phyloP scores from a whole-genome alignment of 306 rosid genomes.

The Mimosa pudica region DNA sequence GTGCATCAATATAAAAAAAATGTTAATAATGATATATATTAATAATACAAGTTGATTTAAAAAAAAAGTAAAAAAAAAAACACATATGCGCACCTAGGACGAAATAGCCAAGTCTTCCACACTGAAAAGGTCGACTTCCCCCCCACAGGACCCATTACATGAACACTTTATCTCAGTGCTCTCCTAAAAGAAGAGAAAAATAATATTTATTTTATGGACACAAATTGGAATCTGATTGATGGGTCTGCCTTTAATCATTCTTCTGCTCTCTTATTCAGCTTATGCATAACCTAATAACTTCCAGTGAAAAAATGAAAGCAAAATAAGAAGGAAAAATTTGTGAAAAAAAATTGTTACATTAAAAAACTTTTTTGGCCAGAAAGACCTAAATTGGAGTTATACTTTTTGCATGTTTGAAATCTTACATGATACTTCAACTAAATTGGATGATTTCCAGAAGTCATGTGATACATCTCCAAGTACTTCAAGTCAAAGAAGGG shows the following conservation, averaged over 20 bases:
- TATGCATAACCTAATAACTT: slow-evolving; percentile 33
- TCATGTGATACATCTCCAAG: too few relatives aligned
- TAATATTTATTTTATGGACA: slow-evolving; percentile 52
- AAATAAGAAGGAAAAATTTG: too few relatives aligned
- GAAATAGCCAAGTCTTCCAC: slow-evolving; percentile 48
- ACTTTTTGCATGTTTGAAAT: too few relatives aligned
- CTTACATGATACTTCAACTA: too few relatives aligned
- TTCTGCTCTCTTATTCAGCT: slow-evolving; percentile 49
- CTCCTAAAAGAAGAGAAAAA: slow-evolving; percentile 49
- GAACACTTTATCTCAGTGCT: slow-evolving; percentile 64
- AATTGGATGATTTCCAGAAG: too few relatives aligned
- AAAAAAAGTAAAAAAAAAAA: slow-evolving; percentile 45
- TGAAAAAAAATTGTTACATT: too few relatives aligned
- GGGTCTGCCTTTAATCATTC: slow-evolving; percentile 75
- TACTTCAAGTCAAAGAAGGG: too few relatives aligned
- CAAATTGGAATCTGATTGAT: slow-evolving; percentile 82
- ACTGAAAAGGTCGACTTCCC: slow-evolving; percentile 50
- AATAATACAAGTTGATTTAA: slow-evolving; percentile 43
- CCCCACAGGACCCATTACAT: slow-evolving; percentile 60
- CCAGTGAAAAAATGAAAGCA: not conserved
- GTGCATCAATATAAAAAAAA: slow-evolving; percentile 30
- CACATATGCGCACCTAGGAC: slow-evolving; percentile 57
- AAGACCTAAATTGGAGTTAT: too few relatives aligned
- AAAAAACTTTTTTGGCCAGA: too few relatives aligned
- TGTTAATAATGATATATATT: not conserved